Percentiles rank a stretch among this genome's conserved stretches.
These are phyloP conservation scores for Schizonepeta tenuifolia DNA, from an alignment of 257 asterid genomes.

Conservation along the genomic window DNA sequence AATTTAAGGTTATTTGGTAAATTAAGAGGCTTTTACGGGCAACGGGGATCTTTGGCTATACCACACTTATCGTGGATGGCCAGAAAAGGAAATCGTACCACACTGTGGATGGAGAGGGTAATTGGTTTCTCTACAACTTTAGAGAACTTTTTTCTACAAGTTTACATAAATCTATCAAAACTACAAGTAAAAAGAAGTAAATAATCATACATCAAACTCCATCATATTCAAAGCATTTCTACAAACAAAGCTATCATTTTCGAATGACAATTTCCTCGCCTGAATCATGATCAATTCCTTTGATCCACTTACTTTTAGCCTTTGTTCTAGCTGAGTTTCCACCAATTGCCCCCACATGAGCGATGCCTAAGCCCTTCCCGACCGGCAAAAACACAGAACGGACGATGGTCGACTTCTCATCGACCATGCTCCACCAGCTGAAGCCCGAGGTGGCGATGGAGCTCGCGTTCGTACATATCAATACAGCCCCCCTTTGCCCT, in stretches of 20 bases:
- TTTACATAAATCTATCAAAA: no score
- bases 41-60: no score
- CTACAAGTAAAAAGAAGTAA: no score
- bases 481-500: conserved; percentile 64
- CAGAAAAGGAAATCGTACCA: no score
- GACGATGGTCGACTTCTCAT: conserved; percentile 48
- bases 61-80: no score
- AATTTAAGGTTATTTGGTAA: no score
- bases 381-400: conserved; percentile 66
- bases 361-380: conserved; percentile 68
- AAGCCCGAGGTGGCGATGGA: conserved; percentile 41
- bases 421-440: conserved; percentile 47
- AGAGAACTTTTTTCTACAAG: no score
- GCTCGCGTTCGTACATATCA: conserved; percentile 62
- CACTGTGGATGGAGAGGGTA: no score
- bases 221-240: no score
- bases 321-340: conserved; percentile 20
- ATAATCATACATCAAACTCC: no score
- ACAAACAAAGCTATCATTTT: background rate
- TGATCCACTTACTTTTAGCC: conserved; percentile 56
- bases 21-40: no score
- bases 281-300: conserved; percentile 46
- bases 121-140: no score
- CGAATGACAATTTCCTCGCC: conserved; percentile 64
- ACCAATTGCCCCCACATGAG: conserved; percentile 54